Evolutionary conservation across 2,329 filamentous ascomycete genomes (phyloP), one percentile per base, ranked within the genome.

Genomic region (Decorospora gaudefroyi): DNA sequence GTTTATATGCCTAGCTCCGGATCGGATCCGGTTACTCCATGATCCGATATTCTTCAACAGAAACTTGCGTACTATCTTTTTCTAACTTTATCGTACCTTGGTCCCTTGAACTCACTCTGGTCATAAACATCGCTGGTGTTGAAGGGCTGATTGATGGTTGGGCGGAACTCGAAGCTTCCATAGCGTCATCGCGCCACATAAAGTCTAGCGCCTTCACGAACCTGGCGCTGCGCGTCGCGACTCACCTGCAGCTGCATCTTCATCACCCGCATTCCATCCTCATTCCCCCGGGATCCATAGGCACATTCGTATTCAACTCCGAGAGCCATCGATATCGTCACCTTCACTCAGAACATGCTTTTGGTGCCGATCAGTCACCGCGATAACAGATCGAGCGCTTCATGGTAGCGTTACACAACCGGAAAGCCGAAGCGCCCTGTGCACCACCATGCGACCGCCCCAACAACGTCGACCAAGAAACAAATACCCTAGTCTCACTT

Each of bases 161-260:
- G 32, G 32, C 19, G 31, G 26, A 19, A 23, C 57, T 61, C 49
- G 58, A 58, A 58, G 38, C 39, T 61, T 61, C 54, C 40, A 59
- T 47, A 42, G 45, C 43, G 49, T 37, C 30, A 39, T 47, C 29
- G 41, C 38, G 38, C 49, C 45, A 42, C 37, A 41, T 41, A 35
- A 31, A 29, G 40, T 45, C 40, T 48, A 45, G 45, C 45, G 30
- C 36, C 25, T 23, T 45, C 26, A 30, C 41, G 45, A 39, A 28
- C 27, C 17, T 31, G 16, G 50, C 33, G 44, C 44, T 42, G 46
- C 49, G 49, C 43, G 47, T 40, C 47, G 43, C 47, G 46, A 46
- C 45, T 46, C 44, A 50, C 42, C 42, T n/a, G n/a, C 36, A 36
- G 29, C 43, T 30, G 46, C 43, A 47, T 15, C 36, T 23, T 22